A percentile compares a stretch with the other conserved stretches of the same genome.
phyloP scores from a whole-genome alignment of 176 grass and related monocot genomes.

The Chrysopogon serrulatus region DNA sequence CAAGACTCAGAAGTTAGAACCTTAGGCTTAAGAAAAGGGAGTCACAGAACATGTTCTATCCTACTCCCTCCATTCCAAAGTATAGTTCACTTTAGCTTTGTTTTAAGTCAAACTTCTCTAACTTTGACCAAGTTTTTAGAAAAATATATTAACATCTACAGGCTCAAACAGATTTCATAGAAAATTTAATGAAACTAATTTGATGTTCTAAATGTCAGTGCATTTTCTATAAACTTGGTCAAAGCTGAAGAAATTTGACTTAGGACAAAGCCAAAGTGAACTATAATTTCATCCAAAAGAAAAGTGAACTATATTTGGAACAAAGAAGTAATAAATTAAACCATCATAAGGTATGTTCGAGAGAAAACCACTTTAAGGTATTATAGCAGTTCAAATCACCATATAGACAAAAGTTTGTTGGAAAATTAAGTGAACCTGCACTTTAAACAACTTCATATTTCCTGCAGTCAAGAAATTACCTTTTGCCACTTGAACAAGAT shows the following conservation, averaged over 20 bases:
- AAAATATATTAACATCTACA: background rate
- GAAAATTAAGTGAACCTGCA: background rate
- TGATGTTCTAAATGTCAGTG: background rate
- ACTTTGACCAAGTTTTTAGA: background rate
- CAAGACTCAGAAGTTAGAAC: background rate
- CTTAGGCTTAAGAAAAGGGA: background rate
- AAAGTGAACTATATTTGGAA: background rate
- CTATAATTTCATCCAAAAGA: background rate
- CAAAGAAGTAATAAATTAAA: background rate
- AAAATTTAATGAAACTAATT: background rate
- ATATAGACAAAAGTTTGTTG: background rate
- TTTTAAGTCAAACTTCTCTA: background rate
- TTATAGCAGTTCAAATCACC: background rate
- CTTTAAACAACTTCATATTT: background rate
- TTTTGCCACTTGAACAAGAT: background rate
- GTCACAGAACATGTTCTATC: background rate
- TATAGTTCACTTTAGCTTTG: background rate
- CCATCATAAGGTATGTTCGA: background rate
- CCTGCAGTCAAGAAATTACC: background rate
- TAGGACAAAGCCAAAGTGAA: background rate
- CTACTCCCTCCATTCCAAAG: background rate
- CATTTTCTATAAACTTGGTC: background rate
- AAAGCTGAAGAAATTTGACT: background rate
- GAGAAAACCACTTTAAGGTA: background rate
- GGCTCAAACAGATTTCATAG: background rate